phyloP scores from a whole-genome alignment of 2,329 filamentous ascomycete species.

The Whalleya microplaca region DNA sequence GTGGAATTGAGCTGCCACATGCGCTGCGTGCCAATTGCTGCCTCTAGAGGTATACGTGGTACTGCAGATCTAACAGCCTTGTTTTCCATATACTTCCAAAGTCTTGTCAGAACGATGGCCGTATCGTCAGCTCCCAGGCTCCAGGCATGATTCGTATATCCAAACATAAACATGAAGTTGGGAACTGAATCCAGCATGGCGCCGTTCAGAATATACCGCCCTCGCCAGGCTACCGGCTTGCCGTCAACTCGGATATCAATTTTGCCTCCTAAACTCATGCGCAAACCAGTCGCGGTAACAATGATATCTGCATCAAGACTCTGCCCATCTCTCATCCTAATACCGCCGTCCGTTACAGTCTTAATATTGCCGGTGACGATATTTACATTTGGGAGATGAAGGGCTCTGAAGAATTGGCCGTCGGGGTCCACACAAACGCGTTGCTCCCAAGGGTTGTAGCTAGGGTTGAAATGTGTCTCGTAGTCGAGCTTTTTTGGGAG shows the following conservation, averaged over 20 bases:
- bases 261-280: constrained; percentile 60
- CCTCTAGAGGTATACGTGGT: no score
- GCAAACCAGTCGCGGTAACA: constrained; percentile 69
- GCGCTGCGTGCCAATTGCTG: no score
- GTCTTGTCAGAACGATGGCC: no score
- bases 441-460: constrained; percentile 73
- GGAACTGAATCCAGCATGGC: constrained; percentile 69
- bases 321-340: constrained; percentile 51
- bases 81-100: no score
- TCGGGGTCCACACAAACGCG: constrained; percentile 69
- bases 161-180: constrained; percentile 64
- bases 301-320: constrained; percentile 67
- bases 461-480: constrained; percentile 66
- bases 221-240: constrained; percentile 47
- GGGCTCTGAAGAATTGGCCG: constrained; percentile 58
- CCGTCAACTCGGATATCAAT: constrained; percentile 59
- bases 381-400: constrained; percentile 48
- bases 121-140: constrained; percentile 69
- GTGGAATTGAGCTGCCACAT: no score
- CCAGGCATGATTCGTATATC: constrained; percentile 70
- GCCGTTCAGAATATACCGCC: constrained; percentile 65
- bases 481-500: constrained; percentile 59
- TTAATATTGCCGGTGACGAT: constrained; percentile 58
- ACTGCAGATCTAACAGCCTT: no score
- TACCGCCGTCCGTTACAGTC: constrained; percentile 51